Evolutionary conservation across 2,329 filamentous ascomycete species (phyloP).

Genomic region (Alternaria burnsii): DNA sequence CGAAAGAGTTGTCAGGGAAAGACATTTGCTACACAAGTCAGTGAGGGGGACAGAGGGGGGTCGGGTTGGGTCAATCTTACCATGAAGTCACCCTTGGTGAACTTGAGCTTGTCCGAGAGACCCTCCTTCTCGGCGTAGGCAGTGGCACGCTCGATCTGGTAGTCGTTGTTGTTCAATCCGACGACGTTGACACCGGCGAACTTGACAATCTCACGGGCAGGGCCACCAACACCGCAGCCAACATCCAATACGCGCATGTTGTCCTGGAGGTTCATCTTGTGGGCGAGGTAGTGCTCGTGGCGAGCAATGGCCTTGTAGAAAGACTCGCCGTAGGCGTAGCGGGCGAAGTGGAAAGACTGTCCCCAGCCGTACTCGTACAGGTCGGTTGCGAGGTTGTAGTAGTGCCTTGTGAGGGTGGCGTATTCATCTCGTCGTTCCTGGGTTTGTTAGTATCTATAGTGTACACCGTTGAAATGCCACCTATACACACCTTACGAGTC

Average conservation of each 20-base stretch:
- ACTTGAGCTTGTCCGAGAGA: constrained; percentile 79
- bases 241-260: constrained; percentile 93
- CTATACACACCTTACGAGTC: constrained; percentile 71
- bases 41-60: neutral
- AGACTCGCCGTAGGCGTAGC: constrained; percentile 84
- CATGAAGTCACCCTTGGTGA: constrained; percentile 98
- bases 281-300: constrained; percentile 97
- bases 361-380: constrained; percentile 98
- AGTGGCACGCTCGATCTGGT: constrained; percentile 95
- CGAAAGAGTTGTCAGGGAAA: constrained; percentile 90
- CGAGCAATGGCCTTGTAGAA: constrained; percentile 93
- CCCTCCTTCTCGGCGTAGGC: constrained; percentile 84
- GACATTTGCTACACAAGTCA: constrained; percentile 76
- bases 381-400: constrained; percentile 97
- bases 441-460: constrained; percentile 27
- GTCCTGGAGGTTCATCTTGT: constrained; percentile 84
- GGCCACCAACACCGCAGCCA: constrained; percentile 95
- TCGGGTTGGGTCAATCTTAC: constrained; percentile 44
- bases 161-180: constrained; percentile 98
- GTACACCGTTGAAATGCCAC: neutral
- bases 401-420: constrained; percentile 91
- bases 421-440: constrained; percentile 86
- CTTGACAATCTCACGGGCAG: constrained; percentile 93
- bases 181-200: constrained; percentile 90
- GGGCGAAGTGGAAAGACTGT: constrained; percentile 96